Conservation (phyloP, 768 basidiomycete genomes). For the Pisolithus albus region DNA sequence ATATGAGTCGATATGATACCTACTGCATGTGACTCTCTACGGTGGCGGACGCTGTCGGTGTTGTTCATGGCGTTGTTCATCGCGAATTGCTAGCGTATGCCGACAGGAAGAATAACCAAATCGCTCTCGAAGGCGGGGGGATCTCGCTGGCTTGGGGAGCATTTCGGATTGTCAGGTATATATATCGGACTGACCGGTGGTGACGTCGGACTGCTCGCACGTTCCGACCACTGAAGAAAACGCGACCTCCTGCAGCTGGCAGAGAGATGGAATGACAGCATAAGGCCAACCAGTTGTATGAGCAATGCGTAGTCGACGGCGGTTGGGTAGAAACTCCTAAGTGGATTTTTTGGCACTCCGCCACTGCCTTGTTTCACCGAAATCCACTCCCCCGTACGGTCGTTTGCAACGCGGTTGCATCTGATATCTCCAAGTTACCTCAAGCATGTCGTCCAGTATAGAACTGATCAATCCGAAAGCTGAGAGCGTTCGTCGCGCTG, state of each 20-base stretch:
- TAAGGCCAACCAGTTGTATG: not conserved
- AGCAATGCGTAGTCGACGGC: not conserved
- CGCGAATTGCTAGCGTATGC: not conserved
- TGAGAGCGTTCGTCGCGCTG: conserved; percentile 84
- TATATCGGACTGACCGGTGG: conserved; percentile 16
- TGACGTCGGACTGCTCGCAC: conserved; percentile 13
- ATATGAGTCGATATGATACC: conserved; percentile 10
- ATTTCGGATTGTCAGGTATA: conserved; percentile 14
- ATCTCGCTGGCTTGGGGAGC: conserved; percentile 9
- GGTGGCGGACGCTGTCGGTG: conserved; percentile 8
- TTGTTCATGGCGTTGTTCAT: conserved; percentile 11
- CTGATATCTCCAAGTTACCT: conserved; percentile 4
- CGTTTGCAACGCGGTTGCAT: not conserved
- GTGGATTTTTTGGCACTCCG: conserved; percentile 24
- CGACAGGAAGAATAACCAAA: conserved; percentile 8
- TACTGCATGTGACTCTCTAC: conserved; percentile 16
- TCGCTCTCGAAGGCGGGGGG: conserved; percentile 8
- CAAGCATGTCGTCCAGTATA: conserved; percentile 64
- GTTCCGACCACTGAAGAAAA: conserved; percentile 22
- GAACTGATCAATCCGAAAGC: conserved; percentile 97
- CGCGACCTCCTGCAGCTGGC: conserved; percentile 28
- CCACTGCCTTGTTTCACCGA: conserved; percentile 1
- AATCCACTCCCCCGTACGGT: not conserved
- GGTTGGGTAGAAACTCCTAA: not conserved
- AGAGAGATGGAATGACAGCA: conserved; percentile 25